Evolutionary conservation across 2,329 filamentous ascomycete genomes (phyloP), one percentile per base, ranked within the genome.

Genomic region (Ophiostoma angusticollis): DNA sequence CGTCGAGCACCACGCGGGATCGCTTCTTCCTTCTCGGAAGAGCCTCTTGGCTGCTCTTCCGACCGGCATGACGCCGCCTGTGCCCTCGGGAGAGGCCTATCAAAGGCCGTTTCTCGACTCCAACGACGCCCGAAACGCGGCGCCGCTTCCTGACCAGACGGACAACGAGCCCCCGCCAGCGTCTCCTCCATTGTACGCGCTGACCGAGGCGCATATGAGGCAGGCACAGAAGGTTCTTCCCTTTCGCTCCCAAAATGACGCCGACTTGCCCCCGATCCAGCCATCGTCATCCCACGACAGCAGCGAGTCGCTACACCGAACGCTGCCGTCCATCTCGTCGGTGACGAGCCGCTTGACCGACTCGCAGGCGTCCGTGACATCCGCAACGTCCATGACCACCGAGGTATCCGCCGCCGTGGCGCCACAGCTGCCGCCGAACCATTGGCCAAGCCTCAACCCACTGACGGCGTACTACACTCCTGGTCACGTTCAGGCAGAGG

Each of bases 401-500:
- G 33, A 38, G 4, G 18, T 29, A 13, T n/a, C 29, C 9, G 25
- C 37, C 5, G 31, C 35, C 39, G 17, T 21, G 29, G 14, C 39
- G 19, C 48, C 44, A 37, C 44, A 52, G 23, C 42, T 54, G 28
- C 43, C 54, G 38, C 32, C 52, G 18, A 52, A 50, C 19, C 58
- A 61, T 43, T 72, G 69, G 69, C 63, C 65, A 17, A 63, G 61
- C 43, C 51, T 68, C 35, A 70, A 70, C 41, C 65, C 66, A 0
- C 53, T 70, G 16, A 64, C 66, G 9, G 58, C 61, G 7, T 72
- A 68, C 47, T 68, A 68, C 46, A 57, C 54, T 2, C 61, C 62
- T 4, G 61, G 62, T 43, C 58, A 66, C 57, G 58, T 54, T 2
- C 58, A 65, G 40, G 49, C 58, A 21, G 55, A 56, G 17, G 64